These are phyloP conservation scores for Quercus gilva DNA, from an alignment of 306 rosid genomes.

Conservation along the genomic window DNA sequence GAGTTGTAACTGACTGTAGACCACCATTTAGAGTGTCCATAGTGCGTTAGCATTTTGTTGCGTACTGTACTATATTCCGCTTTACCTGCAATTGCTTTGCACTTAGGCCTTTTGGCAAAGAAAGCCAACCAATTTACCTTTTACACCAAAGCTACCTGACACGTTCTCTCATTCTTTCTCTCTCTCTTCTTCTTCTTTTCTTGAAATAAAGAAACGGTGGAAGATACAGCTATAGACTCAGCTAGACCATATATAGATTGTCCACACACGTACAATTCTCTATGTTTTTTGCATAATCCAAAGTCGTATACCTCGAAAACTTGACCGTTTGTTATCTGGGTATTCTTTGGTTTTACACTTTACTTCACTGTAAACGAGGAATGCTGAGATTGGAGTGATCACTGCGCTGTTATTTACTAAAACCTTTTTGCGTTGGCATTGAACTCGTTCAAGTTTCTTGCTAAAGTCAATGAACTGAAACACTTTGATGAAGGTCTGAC, in stretches of 20 bases:
- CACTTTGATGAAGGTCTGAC: constrained; percentile 34
- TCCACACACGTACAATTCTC: background rate
- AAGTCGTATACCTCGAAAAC: constrained; percentile 3
- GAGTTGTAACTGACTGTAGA: background rate
- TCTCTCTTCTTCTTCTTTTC: background rate
- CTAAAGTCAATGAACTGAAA: constrained; percentile 19
- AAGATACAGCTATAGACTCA: constrained; percentile 8
- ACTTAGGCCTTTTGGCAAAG: constrained; percentile 21
- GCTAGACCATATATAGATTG: background rate
- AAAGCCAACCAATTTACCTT: constrained; percentile 20
- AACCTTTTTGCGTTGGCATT: constrained; percentile 1
- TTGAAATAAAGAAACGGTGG: constrained; percentile 24
- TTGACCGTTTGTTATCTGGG: constrained; percentile 15
- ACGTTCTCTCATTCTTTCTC: background rate
- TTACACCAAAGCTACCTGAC: constrained; percentile 7
- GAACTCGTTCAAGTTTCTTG: constrained; percentile 9
- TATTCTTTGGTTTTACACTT: background rate
- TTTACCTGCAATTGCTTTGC: constrained; percentile 4
- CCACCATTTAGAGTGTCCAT: background rate
- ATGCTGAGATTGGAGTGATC: constrained; percentile 15
- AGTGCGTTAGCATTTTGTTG: constrained; percentile 15
- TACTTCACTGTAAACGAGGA: constrained; percentile 24
- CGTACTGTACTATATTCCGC: constrained; percentile 24
- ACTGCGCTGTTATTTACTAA: background rate
- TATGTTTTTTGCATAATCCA: background rate